Evolutionary conservation across 2,329 filamentous ascomycete genomes (phyloP).

Genomic region (Stagonosporopsis vannaccii): DNA sequence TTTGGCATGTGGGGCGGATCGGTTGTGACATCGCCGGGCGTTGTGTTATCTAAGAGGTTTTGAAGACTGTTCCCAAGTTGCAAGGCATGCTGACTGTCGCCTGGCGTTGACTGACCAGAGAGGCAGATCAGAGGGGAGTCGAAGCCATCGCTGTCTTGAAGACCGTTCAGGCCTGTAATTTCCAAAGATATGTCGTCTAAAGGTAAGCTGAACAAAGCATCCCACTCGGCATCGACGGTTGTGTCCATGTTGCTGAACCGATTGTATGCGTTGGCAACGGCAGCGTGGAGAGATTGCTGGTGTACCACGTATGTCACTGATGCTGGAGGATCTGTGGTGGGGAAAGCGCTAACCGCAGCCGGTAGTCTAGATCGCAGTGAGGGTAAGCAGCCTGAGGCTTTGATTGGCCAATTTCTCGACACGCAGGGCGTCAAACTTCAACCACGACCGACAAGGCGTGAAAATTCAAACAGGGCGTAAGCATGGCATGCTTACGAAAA

Average conservation of each 20-base stretch:
- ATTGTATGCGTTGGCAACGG: conserved; percentile 10
- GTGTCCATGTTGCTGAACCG: conserved; percentile 8
- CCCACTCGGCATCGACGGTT: conserved; percentile 14
- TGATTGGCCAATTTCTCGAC: conserved; percentile 12
- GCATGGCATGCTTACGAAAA: neutral
- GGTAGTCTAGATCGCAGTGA: conserved; percentile 9
- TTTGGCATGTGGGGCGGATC: conserved; percentile 3
- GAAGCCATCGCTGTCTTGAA: conserved; percentile 12
- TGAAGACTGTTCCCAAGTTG: conserved; percentile 9
- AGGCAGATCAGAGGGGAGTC: conserved; percentile 10
- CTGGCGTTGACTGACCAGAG: conserved; percentile 16
- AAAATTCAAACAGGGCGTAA: conserved; percentile 12
- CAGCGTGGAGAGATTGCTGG: conserved; percentile 4
- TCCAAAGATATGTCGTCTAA: conserved; percentile 6
- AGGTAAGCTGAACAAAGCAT: conserved; percentile 9
- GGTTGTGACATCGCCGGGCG: neutral
- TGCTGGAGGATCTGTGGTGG: conserved; percentile 5
- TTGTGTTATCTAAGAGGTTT: neutral
- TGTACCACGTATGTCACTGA: neutral
- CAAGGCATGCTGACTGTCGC: conserved; percentile 5
- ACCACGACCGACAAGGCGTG: conserved; percentile 1
- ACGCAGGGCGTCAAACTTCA: conserved; percentile 9
- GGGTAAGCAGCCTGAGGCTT: neutral
- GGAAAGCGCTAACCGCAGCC: conserved; percentile 9
- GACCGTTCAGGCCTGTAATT: conserved; percentile 1